phyloP scores from a whole-genome alignment of 2,329 filamentous ascomycete genomes.

The Claviceps sp. region DNA sequence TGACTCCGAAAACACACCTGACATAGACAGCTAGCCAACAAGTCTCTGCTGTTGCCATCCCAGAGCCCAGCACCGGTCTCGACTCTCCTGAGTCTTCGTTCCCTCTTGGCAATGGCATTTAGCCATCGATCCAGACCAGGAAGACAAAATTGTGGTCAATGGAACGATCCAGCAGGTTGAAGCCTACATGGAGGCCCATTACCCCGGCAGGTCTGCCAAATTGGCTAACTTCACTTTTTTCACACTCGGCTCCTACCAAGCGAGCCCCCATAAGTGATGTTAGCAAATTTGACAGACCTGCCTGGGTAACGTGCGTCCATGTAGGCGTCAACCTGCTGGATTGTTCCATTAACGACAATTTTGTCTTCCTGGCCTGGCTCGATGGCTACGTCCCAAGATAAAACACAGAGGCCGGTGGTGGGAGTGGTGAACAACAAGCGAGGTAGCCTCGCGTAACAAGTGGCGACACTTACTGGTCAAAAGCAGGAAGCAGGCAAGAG shows the following conservation, averaged over 20 bases:
- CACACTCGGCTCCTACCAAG: no score
- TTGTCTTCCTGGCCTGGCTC: neutral
- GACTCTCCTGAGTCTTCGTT: no score
- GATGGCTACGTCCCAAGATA: neutral
- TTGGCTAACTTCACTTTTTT: neutral
- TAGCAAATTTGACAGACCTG: neutral
- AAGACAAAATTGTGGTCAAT: neutral
- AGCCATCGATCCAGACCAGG: neutral
- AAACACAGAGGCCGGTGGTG: neutral
- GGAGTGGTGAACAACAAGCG: no score
- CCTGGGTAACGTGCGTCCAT: neutral
- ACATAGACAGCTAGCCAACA: no score
- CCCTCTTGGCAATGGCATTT: neutral
- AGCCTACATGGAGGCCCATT: neutral
- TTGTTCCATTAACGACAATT: neutral
- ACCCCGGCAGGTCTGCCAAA: neutral
- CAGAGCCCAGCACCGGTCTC: neutral
- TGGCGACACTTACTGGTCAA: no score
- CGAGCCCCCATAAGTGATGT: neutral
- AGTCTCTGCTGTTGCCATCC: neutral
- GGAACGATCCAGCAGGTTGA: neutral
- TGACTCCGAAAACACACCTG: no score
- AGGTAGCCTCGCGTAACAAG: no score
- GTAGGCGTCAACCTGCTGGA: neutral
- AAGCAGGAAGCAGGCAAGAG: no score